phyloP scores from a whole-genome alignment of 2,329 filamentous ascomycete species.

The Ilyonectria mors-panacis region DNA sequence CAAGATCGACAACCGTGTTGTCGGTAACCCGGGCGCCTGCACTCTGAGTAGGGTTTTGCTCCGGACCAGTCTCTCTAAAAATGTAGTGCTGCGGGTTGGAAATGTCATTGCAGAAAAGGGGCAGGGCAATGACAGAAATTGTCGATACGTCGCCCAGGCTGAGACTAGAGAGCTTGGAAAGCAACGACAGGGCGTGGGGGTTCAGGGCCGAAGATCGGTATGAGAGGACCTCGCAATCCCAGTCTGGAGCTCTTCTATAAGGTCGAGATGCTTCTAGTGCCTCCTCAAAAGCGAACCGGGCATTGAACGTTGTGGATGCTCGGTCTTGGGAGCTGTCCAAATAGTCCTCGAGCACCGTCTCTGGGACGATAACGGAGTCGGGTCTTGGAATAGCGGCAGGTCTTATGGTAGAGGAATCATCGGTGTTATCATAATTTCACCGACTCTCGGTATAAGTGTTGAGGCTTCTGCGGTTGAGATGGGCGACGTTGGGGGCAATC shows the following conservation, averaged over 20 bases:
- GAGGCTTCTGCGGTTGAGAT: conserved; percentile 17
- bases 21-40: neutral
- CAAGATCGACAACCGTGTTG: neutral
- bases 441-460: neutral
- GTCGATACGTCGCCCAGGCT: conserved; percentile 9
- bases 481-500: conserved; percentile 18
- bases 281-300: conserved; percentile 3
- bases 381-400: neutral
- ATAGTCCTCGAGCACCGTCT: conserved; percentile 1
- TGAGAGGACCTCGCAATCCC: neutral
- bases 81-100: conserved; percentile 12
- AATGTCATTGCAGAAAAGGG: conserved; percentile 8
- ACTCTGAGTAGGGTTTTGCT: neutral
- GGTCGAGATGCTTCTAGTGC: neutral
- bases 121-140: conserved; percentile 12
- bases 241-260: conserved; percentile 9
- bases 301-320: neutral
- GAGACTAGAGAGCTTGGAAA: conserved; percentile 12
- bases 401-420: conserved; percentile 12
- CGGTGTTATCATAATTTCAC: neutral
- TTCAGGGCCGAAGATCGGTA: conserved; percentile 4
- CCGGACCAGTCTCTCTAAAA: neutral
- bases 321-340: neutral
- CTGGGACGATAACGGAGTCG: conserved; percentile 10
- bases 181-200: conserved; percentile 1